These are phyloP conservation scores for Saccharomyces hybrid DNA, from an alignment of 1,139 yeast species.

Conservation along the genomic window DNA sequence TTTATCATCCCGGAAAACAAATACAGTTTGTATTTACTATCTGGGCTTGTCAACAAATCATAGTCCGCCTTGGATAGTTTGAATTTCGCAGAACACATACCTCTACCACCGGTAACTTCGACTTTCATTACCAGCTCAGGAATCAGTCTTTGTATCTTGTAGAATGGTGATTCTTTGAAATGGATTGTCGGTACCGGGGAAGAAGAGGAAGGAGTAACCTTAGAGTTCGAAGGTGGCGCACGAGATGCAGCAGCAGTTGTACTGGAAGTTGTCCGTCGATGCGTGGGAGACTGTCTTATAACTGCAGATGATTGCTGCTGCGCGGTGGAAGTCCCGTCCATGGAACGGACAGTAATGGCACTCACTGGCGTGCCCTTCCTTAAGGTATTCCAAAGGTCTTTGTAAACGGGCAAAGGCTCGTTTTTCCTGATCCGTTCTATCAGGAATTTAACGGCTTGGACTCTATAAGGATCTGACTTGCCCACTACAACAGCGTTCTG, in stretches of 20 bases:
- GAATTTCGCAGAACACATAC: slow-evolving; percentile 36
- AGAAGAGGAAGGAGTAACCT: background rate
- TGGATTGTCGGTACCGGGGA: slow-evolving; percentile 15
- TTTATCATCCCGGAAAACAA: slow-evolving; percentile 41
- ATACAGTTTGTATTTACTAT: slow-evolving; percentile 33
- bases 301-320: slow-evolving; percentile 5
- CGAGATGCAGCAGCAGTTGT: background rate
- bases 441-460: slow-evolving; percentile 40
- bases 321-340: slow-evolving; percentile 10
- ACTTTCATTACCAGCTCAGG: slow-evolving; percentile 41
- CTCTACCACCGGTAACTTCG: slow-evolving; percentile 35
- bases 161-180: slow-evolving; percentile 48
- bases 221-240: background rate
- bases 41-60: slow-evolving; percentile 23
- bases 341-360: slow-evolving; percentile 21
- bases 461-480: slow-evolving; percentile 36
- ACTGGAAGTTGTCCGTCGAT: background rate
- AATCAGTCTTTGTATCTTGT: slow-evolving; percentile 37
- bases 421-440: slow-evolving; percentile 36
- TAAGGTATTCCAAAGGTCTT: slow-evolving; percentile 25
- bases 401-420: slow-evolving; percentile 37
- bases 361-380: slow-evolving; percentile 17
- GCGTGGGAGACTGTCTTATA: background rate
- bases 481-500: slow-evolving; percentile 33
- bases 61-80: slow-evolving; percentile 36